These are phyloP conservation scores for Salicornia ramosissima DNA, from an alignment of 148 eudicot species.

Conservation along the genomic window DNA sequence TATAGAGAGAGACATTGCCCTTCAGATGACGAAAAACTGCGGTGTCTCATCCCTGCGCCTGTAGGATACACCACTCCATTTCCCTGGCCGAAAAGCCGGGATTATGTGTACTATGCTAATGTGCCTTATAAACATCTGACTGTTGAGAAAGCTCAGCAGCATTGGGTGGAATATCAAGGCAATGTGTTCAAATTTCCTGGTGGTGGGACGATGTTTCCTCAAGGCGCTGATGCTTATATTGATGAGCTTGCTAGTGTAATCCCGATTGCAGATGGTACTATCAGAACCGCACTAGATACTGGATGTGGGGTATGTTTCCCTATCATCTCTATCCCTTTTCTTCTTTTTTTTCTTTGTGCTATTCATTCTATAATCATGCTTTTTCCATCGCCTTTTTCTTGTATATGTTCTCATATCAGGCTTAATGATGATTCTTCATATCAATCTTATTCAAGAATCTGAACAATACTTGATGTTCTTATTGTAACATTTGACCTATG, in stretches of 20 bases:
- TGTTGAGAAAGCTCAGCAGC: slow-evolving; percentile 75
- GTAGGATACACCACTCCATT: slow-evolving; percentile 70
- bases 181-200: slow-evolving; percentile 83
- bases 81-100: slow-evolving; percentile 83
- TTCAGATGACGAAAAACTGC: slow-evolving; percentile 53
- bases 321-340: neutral
- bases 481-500: neutral
- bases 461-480: neutral
- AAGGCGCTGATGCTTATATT: slow-evolving; percentile 85
- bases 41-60: slow-evolving; percentile 85
- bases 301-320: slow-evolving; percentile 66
- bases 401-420: no score
- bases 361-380: neutral
- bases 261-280: slow-evolving; percentile 65
- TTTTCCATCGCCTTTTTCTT: neutral
- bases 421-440: neutral
- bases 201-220: slow-evolving; percentile 91
- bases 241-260: slow-evolving; percentile 80
- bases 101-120: slow-evolving; percentile 78
- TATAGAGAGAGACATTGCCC: slow-evolving; percentile 91
- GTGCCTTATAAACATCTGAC: slow-evolving; percentile 76
- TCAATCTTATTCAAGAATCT: neutral
- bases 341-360: neutral
- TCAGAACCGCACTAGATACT: slow-evolving; percentile 75
- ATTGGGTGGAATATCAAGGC: slow-evolving; percentile 78